phyloP scores from a whole-genome alignment of 1,284 basidiomycete genomes.

The Coniferiporia weirii region DNA sequence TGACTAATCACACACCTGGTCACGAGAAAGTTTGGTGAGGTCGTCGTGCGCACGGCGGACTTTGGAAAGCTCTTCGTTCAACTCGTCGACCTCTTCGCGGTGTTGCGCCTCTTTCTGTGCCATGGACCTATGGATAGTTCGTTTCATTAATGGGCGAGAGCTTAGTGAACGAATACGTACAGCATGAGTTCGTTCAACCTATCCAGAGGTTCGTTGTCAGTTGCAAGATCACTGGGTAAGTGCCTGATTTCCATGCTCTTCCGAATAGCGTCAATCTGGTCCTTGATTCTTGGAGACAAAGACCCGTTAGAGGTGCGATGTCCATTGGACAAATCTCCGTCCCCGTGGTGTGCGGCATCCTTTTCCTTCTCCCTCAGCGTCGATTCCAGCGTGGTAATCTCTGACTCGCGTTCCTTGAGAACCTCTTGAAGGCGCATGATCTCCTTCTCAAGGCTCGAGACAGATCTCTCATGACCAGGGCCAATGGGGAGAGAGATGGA shows the following conservation, averaged over 20 bases:
- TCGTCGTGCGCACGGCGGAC: conserved; percentile 77
- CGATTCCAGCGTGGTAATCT: conserved; percentile 74
- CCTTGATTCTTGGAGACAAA: conserved; percentile 63
- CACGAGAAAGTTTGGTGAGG: conserved; percentile 68
- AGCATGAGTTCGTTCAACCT: conserved; percentile 84
- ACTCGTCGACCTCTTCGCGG: conserved; percentile 66
- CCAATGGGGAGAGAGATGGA: conserved; percentile 49
- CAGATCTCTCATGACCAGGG: conserved; percentile 60
- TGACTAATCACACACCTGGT: conserved; percentile 56
- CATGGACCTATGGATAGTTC: conserved; percentile 64
- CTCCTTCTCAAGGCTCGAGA: conserved; percentile 83
- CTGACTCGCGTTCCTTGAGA: conserved; percentile 80
- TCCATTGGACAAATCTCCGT: conserved; percentile 24
- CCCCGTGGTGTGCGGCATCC: conserved; percentile 20
- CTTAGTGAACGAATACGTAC: conserved; percentile 38
- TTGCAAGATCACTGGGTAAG: conserved; percentile 30
- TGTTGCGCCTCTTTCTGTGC: conserved; percentile 89
- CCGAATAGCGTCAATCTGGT: conserved; percentile 66
- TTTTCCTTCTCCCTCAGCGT: conserved; percentile 51
- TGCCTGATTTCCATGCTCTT: conserved; percentile 51
- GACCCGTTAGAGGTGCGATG: conserved; percentile 23
- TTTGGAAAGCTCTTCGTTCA: conserved; percentile 62
- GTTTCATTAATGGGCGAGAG: conserved; percentile 12
- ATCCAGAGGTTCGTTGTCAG: conserved; percentile 64
- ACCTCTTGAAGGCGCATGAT: conserved; percentile 89